Base-by-base conservation (phyloP, 1,139 yeast species). In the Keqinozyma sinolaborantium region DNA sequence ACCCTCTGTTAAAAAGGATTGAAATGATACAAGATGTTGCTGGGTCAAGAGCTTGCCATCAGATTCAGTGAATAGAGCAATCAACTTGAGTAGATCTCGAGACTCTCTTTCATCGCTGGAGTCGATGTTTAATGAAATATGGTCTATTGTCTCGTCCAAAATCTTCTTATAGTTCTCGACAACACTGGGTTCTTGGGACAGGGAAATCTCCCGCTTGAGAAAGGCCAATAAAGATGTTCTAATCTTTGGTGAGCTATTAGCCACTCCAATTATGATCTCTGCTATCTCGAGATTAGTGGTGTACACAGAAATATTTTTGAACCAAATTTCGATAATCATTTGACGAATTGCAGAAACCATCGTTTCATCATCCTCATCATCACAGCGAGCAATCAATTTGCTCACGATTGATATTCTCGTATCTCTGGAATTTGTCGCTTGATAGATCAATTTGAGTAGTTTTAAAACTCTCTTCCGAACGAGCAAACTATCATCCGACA, bases 391-490 rank as follows among this genome's bases (percentile, higher is more conserved):
- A 6, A 86, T 51, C 4, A 85, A 53, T 30, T 65, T 70, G 10
- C 71, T 18, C 9, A 7, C 10, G 21, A 18, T 18, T 10, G 7
- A 7, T 7, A 18, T 18, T 18, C 21, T 18, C 21, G 21, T 18
- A 7, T 10, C 21, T 7, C 7, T 18, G 7, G 21, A 18, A 7
- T 69, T 52, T 2, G 62, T 50, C 14, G 47, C 50, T 2, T 39
- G 19, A 45, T 76, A 83, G 45, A 85, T 65, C 12, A 56, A 67
- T 28, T 60, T 64, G 18, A 77, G 61, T 4, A 84, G 53, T 37
- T 64, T 72, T 6, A 84, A 52, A 0, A 83, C 80, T 32, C 81
- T 73, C 42, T 72, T 80, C 30, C 90, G 64, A 5, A 87, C 88
- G 28, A 71, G 70, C 5, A 78, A 48, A 37, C 94, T 83, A 10